Conservation (phyloP, 1,139 yeast genomes). For the Kazachstania sp. region DNA sequence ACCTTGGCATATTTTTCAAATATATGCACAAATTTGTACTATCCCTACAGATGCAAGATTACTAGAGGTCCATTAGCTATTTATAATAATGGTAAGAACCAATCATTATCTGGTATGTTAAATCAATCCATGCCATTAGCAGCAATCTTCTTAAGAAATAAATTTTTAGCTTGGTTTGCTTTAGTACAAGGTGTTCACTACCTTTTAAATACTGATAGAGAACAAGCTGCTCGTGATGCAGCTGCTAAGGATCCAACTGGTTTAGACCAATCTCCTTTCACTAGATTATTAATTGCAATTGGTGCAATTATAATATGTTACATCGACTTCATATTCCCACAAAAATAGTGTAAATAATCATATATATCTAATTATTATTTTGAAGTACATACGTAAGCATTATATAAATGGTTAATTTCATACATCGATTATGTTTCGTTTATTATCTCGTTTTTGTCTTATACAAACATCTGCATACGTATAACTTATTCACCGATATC, state of each 20-base stretch:
- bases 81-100: slow-evolving; percentile 36
- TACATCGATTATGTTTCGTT: too few species aligned
- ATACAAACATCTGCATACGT: too few species aligned
- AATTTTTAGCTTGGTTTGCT: slow-evolving; percentile 32
- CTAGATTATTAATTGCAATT: slow-evolving; percentile 41
- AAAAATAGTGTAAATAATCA: slow-evolving; percentile 3
- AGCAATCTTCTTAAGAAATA: slow-evolving; percentile 46
- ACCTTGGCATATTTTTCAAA: too few species aligned
- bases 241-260: slow-evolving; percentile 19
- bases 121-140: slow-evolving; percentile 63
- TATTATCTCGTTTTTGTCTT: too few species aligned
- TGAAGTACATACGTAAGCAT: too few species aligned
- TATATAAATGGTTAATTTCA: too few species aligned
- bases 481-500: slow-evolving; percentile 60
- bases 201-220: slow-evolving; percentile 22
- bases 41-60: neutral
- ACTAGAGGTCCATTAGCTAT: slow-evolving; percentile 36
- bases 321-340: slow-evolving; percentile 38
- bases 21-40: neutral
- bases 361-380: slow-evolving; percentile 4
- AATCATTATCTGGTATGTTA: slow-evolving; percentile 30
- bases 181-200: slow-evolving; percentile 25
- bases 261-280: slow-evolving; percentile 37
- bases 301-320: slow-evolving; percentile 46
- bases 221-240: slow-evolving; percentile 22